phyloP scores from a whole-genome alignment of 371 early-diverging fungal genomes.

The Blastocladiella emersonii region DNA sequence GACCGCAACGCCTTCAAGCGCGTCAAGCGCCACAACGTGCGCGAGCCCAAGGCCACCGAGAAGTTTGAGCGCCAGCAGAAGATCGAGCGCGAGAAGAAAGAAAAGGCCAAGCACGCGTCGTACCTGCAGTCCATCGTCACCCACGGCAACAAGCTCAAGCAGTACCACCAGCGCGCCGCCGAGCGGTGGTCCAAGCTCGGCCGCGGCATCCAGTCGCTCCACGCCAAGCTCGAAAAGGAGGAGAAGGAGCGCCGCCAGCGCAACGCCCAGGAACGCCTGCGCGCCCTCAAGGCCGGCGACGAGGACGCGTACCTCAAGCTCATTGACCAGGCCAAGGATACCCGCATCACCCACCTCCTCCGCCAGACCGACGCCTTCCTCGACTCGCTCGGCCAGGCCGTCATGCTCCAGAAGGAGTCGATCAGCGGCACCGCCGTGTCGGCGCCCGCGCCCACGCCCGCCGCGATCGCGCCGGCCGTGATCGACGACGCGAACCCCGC shows the following conservation, averaged over 20 bases:
- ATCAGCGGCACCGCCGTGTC: slow-evolving; percentile 5
- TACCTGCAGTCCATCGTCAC: slow-evolving; percentile 52
- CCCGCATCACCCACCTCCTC: slow-evolving; percentile 73
- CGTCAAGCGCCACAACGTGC: slow-evolving; percentile 73
- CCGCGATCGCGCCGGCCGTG: neutral
- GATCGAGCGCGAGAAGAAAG: slow-evolving; percentile 68
- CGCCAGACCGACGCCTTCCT: slow-evolving; percentile 78
- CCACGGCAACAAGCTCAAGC: slow-evolving; percentile 57
- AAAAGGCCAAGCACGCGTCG: slow-evolving; percentile 65
- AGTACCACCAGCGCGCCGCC: slow-evolving; percentile 56
- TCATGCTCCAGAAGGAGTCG: slow-evolving; percentile 45
- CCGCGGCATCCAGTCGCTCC: slow-evolving; percentile 54
- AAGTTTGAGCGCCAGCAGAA: slow-evolving; percentile 77
- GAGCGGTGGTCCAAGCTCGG: slow-evolving; percentile 56
- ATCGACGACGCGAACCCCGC: slow-evolving; percentile 11
- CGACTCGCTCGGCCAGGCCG: slow-evolving; percentile 57
- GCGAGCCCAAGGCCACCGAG: slow-evolving; percentile 84
- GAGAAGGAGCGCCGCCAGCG: slow-evolving; percentile 71
- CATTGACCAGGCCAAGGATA: slow-evolving; percentile 85
- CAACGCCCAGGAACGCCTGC: slow-evolving; percentile 77
- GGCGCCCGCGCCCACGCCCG: no score
- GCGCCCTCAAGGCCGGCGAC: slow-evolving; percentile 82
- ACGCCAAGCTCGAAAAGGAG: slow-evolving; percentile 69
- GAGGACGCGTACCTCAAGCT: slow-evolving; percentile 90
- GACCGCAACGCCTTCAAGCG: slow-evolving; percentile 67